A percentile compares a stretch with the other conserved stretches of the same genome.
phyloP scores from a whole-genome alignment of 129 eudicot genomes.

The Smallanthus sonchifolius region DNA sequence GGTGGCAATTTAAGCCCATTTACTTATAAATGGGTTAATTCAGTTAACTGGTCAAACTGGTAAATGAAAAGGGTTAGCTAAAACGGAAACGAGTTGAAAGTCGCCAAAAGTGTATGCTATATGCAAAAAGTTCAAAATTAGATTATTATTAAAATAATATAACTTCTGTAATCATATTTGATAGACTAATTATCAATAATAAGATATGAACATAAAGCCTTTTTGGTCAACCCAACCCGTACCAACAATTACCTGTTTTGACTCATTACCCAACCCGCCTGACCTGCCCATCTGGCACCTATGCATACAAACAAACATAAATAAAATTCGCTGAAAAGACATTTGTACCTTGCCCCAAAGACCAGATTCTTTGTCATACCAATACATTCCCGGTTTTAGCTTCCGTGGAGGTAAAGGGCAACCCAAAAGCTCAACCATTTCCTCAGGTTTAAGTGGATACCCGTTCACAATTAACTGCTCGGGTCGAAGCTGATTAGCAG shows the following conservation, averaged over 20 bases:
- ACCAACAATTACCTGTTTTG: not conserved
- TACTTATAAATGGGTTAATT: not conserved
- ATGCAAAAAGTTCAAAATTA: not conserved
- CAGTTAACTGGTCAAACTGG: not conserved
- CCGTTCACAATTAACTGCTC: constrained; percentile 92
- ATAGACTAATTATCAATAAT: not conserved
- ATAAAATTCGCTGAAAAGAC: not conserved
- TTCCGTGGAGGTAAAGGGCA: constrained; percentile 86
- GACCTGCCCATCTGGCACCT: not conserved
- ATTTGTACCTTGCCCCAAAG: constrained; percentile 92
- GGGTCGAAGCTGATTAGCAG: constrained; percentile 97
- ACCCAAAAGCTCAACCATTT: constrained; percentile 87
- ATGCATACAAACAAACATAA: not conserved
- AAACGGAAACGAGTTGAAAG: not conserved
- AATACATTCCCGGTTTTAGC: constrained; percentile 86
- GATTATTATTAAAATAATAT: not conserved
- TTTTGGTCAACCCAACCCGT: not conserved
- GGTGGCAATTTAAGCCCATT: not conserved
- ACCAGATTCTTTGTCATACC: constrained; percentile 99
- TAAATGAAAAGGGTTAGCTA: not conserved
- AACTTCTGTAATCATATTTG: not conserved
- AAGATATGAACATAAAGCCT: not conserved
- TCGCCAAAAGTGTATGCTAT: not conserved
- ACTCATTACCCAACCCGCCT: not conserved
- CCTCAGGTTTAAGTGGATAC: constrained; percentile 83